These are phyloP conservation scores for Tetrapisispora arboricola DNA, from an alignment of 805 yeast genomes.

Conservation along the genomic window DNA sequence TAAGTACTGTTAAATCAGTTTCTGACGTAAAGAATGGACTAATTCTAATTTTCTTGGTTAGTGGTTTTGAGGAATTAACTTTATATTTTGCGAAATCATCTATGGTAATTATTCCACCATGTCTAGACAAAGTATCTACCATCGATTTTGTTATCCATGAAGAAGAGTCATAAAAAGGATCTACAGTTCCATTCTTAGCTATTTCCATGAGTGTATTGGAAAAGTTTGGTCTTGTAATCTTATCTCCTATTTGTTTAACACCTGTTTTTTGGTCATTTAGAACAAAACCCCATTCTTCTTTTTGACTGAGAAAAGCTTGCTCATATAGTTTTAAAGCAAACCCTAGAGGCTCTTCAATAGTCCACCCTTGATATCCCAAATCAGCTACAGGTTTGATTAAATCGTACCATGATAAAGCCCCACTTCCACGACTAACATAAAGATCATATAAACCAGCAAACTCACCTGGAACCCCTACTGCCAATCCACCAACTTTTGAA, in stretches of 20 bases:
- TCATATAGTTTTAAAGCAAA: constrained; percentile 34
- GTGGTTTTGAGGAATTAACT: constrained; percentile 36
- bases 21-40: constrained; percentile 26
- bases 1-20: constrained; percentile 38
- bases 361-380: constrained; percentile 57
- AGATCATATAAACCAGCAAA: constrained; percentile 68
- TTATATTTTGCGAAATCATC: constrained; percentile 61
- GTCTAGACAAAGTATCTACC: constrained; percentile 36
- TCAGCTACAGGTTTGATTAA: constrained; percentile 67
- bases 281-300: constrained; percentile 48
- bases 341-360: constrained; percentile 36
- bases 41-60: constrained; percentile 14
- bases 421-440: constrained; percentile 54
- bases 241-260: constrained; percentile 47
- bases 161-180: constrained; percentile 71
- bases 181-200: constrained; percentile 69
- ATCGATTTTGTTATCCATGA: constrained; percentile 62
- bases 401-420: constrained; percentile 59
- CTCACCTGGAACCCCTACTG: constrained; percentile 88
- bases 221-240: constrained; percentile 44
- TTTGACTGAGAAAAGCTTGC: constrained; percentile 22
- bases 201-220: constrained; percentile 60
- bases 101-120: constrained; percentile 57
- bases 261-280: constrained; percentile 29
- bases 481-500: constrained; percentile 74